Evolutionary conservation across 2,329 filamentous ascomycete species (phyloP).

Genomic region (Aspergillus neoniger): DNA sequence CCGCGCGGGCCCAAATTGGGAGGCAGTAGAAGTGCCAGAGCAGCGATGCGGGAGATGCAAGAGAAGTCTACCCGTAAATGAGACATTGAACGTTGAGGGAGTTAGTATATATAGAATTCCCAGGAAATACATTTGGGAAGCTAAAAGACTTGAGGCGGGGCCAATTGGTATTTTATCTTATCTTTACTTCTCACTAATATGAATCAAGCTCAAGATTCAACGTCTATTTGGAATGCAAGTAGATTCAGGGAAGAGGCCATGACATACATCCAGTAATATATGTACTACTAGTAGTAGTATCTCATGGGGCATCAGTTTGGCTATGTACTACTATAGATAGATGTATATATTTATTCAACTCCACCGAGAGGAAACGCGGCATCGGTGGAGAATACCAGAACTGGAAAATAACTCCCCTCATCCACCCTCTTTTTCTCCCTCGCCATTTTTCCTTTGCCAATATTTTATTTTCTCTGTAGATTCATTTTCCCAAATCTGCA

Average conservation of each 20-base stretch:
- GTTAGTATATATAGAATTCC: not conserved
- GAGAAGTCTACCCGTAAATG: conserved; percentile 49
- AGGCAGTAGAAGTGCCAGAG: conserved; percentile 61
- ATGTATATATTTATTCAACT: not conserved
- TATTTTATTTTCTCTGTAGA: not conserved
- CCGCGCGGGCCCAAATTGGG: conserved; percentile 61
- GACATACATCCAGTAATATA: too few species aligned
- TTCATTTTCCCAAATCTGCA: not conserved
- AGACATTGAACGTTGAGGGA: conserved; percentile 12
- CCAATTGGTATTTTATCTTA: too few species aligned
- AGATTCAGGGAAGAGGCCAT: too few species aligned
- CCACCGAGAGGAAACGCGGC: not conserved
- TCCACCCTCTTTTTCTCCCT: not conserved
- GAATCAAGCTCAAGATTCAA: too few species aligned
- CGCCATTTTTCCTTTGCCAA: not conserved
- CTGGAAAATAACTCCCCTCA: not conserved
- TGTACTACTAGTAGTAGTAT: not conserved
- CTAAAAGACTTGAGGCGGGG: too few species aligned
- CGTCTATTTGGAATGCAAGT: too few species aligned
- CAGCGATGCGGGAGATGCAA: conserved; percentile 60
- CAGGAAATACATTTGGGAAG: too few species aligned
- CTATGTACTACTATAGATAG: not conserved
- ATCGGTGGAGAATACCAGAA: not conserved
- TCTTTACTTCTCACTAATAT: too few species aligned
- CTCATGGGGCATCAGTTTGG: not conserved